Evolutionary conservation across 345 rosid genomes (phyloP).

Genomic region (Gossypium mustelinum): DNA sequence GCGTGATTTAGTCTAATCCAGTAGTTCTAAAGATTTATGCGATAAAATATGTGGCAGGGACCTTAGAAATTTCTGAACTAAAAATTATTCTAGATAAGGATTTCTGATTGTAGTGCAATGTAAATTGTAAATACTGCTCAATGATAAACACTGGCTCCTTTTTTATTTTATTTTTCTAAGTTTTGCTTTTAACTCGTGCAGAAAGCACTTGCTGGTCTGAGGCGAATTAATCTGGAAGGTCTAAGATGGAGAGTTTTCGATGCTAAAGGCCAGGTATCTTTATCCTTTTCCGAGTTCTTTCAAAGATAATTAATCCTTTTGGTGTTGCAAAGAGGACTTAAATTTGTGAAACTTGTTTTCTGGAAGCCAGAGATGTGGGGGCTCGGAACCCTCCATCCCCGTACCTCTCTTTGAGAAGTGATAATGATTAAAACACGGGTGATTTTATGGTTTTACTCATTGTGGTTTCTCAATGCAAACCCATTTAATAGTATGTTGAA

Average conservation of each 20-base stretch:
- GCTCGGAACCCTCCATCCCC: not conserved
- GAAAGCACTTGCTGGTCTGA: conserved; percentile 94
- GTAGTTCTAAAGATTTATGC: not conserved
- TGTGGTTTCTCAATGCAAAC: not conserved
- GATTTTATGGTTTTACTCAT: not conserved
- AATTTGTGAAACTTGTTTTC: not conserved
- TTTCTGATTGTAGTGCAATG: not conserved
- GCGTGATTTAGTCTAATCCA: not conserved
- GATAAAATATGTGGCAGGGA: not conserved
- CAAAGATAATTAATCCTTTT: not conserved
- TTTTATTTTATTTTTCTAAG: not conserved
- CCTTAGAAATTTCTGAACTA: not conserved
- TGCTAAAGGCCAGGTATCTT: conserved; percentile 91
- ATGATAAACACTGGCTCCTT: not conserved
- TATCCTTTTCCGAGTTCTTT: conserved; percentile 4
- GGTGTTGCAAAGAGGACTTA: not conserved
- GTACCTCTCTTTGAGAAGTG: not conserved
- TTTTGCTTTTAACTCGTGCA: conserved; percentile 26
- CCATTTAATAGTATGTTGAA: not conserved
- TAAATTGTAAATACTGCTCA: not conserved
- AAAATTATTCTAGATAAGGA: not conserved
- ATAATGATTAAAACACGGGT: not conserved
- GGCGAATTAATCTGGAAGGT: conserved; percentile 88
- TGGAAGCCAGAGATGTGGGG: conserved; percentile 2
- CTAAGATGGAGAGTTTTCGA: conserved; percentile 95